Conservation (phyloP, 1,139 yeast genomes). For the Saccharomyces hybrid region DNA sequence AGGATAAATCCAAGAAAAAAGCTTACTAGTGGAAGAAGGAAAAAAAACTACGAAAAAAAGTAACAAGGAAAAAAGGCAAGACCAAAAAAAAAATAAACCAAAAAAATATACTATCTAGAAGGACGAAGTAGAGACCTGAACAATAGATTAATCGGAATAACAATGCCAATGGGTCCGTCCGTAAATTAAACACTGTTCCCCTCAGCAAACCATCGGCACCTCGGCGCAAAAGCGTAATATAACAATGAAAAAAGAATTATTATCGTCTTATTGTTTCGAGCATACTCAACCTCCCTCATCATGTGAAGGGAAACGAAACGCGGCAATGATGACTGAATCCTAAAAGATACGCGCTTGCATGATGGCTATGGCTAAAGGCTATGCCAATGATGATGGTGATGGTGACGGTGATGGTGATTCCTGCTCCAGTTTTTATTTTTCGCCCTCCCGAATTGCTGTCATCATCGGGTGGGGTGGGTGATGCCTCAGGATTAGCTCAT, state of each 20-base stretch:
- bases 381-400: background rate
- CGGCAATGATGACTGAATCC: background rate
- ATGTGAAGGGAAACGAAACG: background rate
- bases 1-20: background rate
- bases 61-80: background rate
- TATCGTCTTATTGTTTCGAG: background rate
- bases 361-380: background rate
- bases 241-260: background rate
- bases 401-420: background rate
- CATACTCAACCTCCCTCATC: background rate
- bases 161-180: background rate
- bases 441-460: slow-evolving; percentile 1
- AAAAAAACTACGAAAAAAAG: background rate
- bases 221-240: background rate
- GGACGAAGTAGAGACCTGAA: background rate
- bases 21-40: background rate
- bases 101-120: background rate
- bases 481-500: background rate
- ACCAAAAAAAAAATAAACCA: background rate
- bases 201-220: background rate
- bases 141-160: background rate
- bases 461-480: slow-evolving; percentile 1
- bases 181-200: background rate
- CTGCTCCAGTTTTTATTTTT: background rate
- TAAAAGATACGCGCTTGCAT: background rate